These are phyloP conservation scores for Thelephora terrestris DNA, from an alignment of 1,284 basidiomycete genomes.

Conservation along the genomic window DNA sequence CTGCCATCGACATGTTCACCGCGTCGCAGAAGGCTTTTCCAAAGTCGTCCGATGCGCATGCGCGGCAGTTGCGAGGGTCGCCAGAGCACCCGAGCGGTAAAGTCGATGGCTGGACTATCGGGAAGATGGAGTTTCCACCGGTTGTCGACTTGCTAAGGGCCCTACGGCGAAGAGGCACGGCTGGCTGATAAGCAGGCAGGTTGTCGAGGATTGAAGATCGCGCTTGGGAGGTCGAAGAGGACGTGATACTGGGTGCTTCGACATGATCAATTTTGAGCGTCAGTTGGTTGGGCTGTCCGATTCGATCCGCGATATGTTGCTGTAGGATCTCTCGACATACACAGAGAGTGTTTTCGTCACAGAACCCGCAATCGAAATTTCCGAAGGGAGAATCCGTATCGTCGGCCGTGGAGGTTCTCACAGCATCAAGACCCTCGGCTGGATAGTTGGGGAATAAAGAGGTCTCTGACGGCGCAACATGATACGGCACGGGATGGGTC, in stretches of 20 bases:
- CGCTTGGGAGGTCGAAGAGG: slow-evolving; percentile 9
- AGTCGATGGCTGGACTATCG: slow-evolving; percentile 28
- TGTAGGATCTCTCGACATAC: slow-evolving; percentile 52
- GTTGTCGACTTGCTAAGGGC: slow-evolving; percentile 19
- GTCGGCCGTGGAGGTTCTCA: slow-evolving; percentile 22
- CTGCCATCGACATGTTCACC: slow-evolving; percentile 49
- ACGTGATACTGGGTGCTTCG: slow-evolving; percentile 13
- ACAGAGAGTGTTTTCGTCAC: slow-evolving; percentile 58
- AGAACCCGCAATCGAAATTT: slow-evolving; percentile 56
- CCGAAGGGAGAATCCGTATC: slow-evolving; percentile 24
- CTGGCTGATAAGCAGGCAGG: slow-evolving; percentile 65
- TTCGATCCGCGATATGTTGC: slow-evolving; percentile 27
- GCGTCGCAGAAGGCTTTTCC: slow-evolving; percentile 83
- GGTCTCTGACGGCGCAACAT: too few relatives aligned
- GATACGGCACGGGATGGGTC: too few relatives aligned
- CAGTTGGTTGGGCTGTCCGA: slow-evolving; percentile 10
- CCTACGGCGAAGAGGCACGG: slow-evolving; percentile 63
- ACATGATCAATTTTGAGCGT: slow-evolving; percentile 28
- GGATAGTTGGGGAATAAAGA: slow-evolving; percentile 7
- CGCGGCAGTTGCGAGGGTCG: slow-evolving; percentile 60
- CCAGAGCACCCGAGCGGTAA: slow-evolving; percentile 43
- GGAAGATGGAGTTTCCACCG: slow-evolving; percentile 40
- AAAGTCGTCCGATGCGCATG: slow-evolving; percentile 72
- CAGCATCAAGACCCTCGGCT: slow-evolving; percentile 25
- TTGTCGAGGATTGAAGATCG: slow-evolving; percentile 58